These are phyloP conservation scores for Elymus sibiricus DNA, from an alignment of 176 grass and related monocot genomes.

Conservation along the genomic window DNA sequence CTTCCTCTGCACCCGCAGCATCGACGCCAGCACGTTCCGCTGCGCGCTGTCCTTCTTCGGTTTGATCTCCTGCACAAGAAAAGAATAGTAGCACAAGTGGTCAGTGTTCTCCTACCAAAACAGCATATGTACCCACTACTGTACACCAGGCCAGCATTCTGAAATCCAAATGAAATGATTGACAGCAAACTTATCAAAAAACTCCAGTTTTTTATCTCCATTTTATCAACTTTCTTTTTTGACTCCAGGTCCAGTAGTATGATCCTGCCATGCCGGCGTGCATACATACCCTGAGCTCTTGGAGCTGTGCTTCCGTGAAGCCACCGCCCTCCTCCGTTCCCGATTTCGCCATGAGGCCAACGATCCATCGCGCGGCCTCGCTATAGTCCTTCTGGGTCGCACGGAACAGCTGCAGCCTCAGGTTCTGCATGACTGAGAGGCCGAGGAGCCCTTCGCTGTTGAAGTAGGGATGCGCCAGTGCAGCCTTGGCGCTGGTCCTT, in stretches of 20 bases:
- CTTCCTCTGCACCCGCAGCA: conserved; percentile 79
- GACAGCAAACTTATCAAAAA: not conserved
- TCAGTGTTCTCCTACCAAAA: conserved; percentile 9
- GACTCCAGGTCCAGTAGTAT: not conserved
- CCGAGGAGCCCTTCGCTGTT: conserved; percentile 84
- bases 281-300: conserved; percentile 73
- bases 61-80: conserved; percentile 61
- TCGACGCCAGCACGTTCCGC: conserved; percentile 70
- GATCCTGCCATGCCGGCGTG: not conserved
- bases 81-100: not conserved
- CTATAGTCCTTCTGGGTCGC: conserved; percentile 96
- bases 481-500: conserved; percentile 79
- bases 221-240: too few species aligned
- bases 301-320: conserved; percentile 99
- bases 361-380: conserved; percentile 76
- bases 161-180: not conserved
- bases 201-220: not conserved
- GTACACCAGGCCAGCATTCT: not conserved
- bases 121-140: not conserved
- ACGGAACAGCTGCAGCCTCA: conserved; percentile 69
- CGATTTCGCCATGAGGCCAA: conserved; percentile 76
- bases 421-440: conserved; percentile 83
- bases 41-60: conserved; percentile 65
- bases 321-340: conserved; percentile 80
- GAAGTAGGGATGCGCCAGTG: conserved; percentile 84